Conservation (phyloP, 2,329 filamentous ascomycete genomes). For the Aspergillus clavatus region DNA sequence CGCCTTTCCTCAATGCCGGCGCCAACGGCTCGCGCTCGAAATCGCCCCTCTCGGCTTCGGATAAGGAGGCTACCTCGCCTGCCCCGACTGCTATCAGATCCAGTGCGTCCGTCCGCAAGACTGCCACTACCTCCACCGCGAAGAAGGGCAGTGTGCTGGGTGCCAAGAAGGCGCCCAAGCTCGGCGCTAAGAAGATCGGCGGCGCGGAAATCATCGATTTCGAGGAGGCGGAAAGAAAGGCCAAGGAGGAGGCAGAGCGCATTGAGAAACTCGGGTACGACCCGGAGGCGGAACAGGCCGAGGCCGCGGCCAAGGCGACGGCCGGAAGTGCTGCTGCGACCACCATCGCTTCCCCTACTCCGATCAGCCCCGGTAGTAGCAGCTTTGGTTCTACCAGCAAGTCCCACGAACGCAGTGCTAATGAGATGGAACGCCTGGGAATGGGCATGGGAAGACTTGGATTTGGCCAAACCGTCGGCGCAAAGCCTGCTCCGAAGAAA, state of each 20-base stretch:
- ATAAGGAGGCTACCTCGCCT: constrained; percentile 47
- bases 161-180: constrained; percentile 74
- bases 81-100: constrained; percentile 64
- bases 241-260: constrained; percentile 93
- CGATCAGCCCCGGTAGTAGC: constrained; percentile 61
- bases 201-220: constrained; percentile 79
- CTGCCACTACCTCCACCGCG: constrained; percentile 55
- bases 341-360: constrained; percentile 68
- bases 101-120: constrained; percentile 78
- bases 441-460: constrained; percentile 83
- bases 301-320: constrained; percentile 35
- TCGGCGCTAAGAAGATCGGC: constrained; percentile 88
- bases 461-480: constrained; percentile 75
- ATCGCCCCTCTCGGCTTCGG: constrained; percentile 65
- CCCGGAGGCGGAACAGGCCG: constrained; percentile 72
- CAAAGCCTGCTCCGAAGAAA: constrained; percentile 64
- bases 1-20: constrained; percentile 78
- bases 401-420: constrained; percentile 53
- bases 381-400: constrained; percentile 58
- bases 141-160: constrained; percentile 83
- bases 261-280: constrained; percentile 95
- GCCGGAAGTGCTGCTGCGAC: constrained; percentile 47
- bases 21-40: constrained; percentile 68
- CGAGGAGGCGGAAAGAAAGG: constrained; percentile 93
- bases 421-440: constrained; percentile 81